These are phyloP conservation scores for Hordeum pubiflorum DNA, from an alignment of 202 grass and related monocot species.

Conservation along the genomic window DNA sequence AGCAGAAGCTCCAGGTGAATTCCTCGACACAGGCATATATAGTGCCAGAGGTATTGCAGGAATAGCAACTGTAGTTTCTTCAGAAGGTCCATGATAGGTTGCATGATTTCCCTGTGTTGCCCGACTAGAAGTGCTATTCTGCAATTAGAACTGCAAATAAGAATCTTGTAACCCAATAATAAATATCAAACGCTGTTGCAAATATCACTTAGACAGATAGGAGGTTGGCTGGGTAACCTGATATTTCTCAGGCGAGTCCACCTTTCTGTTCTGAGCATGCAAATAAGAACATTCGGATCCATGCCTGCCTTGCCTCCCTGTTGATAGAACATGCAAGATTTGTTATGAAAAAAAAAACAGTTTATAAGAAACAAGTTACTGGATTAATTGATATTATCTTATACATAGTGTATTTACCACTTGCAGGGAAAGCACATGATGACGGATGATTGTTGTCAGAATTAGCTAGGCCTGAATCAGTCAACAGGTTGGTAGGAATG, in stretches of 20 bases:
- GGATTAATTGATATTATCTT: slow-evolving; percentile 11
- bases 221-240: slow-evolving; percentile 25
- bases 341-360: slow-evolving; percentile 26
- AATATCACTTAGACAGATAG: not conserved
- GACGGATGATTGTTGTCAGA: not conserved
- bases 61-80: slow-evolving; percentile 39
- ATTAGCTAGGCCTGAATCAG: slow-evolving; percentile 37
- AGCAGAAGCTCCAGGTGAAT: slow-evolving; percentile 28
- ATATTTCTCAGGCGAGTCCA: slow-evolving; percentile 24
- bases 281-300: slow-evolving; percentile 33
- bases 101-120: slow-evolving; percentile 18
- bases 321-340: slow-evolving; percentile 8
- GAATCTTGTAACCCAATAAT: slow-evolving; percentile 2
- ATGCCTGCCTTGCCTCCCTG: slow-evolving; percentile 15
- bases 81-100: slow-evolving; percentile 22
- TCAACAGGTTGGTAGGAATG: slow-evolving; percentile 33
- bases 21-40: slow-evolving; percentile 45
- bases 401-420: slow-evolving; percentile 29
- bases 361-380: not conserved
- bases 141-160: slow-evolving; percentile 21
- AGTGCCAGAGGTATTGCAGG: slow-evolving; percentile 51
- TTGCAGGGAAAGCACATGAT: slow-evolving; percentile 16
- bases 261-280: slow-evolving; percentile 26
- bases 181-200: not conserved
- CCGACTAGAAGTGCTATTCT: slow-evolving; percentile 21